Evolutionary conservation across 805 yeast genomes (phyloP).

Genomic region (Suhomyces kilbournensis): DNA sequence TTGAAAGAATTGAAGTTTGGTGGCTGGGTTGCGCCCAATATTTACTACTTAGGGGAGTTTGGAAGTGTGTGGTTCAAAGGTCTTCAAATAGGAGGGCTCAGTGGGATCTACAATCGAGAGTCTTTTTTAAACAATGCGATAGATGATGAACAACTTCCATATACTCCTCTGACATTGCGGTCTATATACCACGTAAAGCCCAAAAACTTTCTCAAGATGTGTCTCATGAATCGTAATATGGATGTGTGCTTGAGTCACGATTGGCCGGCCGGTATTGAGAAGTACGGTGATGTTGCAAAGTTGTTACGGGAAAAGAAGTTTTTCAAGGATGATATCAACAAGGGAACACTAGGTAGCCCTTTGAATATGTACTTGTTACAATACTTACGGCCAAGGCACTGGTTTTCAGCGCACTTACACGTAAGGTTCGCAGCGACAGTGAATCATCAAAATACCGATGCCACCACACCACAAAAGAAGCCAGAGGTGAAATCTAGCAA

Average conservation of each 20-base stretch:
- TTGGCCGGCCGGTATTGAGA: conserved; percentile 85
- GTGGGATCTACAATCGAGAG: conserved; percentile 70
- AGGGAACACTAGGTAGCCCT: conserved; percentile 69
- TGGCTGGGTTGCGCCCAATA: conserved; percentile 90
- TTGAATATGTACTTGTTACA: conserved; percentile 54
- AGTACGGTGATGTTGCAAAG: conserved; percentile 53
- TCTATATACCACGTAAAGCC: conserved; percentile 75
- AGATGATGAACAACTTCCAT: conserved; percentile 47
- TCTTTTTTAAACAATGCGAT: conserved; percentile 42
- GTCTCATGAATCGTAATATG: conserved; percentile 32
- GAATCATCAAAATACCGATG: background rate
- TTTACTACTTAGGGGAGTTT: conserved; percentile 78
- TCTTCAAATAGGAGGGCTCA: conserved; percentile 70
- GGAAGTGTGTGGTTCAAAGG: conserved; percentile 77
- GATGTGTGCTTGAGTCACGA: conserved; percentile 80
- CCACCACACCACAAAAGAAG: conserved; percentile 10
- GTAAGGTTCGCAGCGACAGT: conserved; percentile 58
- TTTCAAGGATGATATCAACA: conserved; percentile 60
- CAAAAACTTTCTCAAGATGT: conserved; percentile 56
- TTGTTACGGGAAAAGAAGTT: conserved; percentile 62
- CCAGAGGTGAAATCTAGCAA: background rate
- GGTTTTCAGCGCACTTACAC: conserved; percentile 93
- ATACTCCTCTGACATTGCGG: conserved; percentile 42
- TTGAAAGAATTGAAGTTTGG: conserved; percentile 72
- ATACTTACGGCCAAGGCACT: conserved; percentile 57